Evolutionary conservation across 2,329 filamentous ascomycete species (phyloP).

Genomic region (Alternaria solani): DNA sequence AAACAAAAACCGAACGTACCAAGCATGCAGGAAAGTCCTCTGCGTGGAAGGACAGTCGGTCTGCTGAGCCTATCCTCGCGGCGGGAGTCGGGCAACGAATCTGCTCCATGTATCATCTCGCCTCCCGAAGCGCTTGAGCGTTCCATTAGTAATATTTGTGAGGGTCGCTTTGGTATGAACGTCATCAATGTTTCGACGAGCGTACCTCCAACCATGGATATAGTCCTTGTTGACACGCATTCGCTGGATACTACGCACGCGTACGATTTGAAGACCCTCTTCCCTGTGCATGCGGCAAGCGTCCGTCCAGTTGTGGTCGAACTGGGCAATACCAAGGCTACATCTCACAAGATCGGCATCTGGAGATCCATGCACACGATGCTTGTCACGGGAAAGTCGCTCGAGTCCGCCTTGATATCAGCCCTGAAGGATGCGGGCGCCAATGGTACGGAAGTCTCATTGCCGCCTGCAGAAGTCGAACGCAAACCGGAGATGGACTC

Average conservation of each 20-base stretch:
- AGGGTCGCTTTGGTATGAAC: slow-evolving; percentile 9
- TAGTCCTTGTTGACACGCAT: slow-evolving; percentile 14
- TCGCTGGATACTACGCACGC: neutral
- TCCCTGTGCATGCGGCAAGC: slow-evolving; percentile 1
- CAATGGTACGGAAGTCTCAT: neutral
- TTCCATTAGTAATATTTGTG: slow-evolving; percentile 14
- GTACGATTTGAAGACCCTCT: neutral
- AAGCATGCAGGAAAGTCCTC: neutral
- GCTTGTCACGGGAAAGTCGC: slow-evolving; percentile 6
- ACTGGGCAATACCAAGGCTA: neutral
- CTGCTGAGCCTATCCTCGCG: slow-evolving; percentile 5
- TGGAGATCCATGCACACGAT: slow-evolving; percentile 2
- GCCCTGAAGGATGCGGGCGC: slow-evolving; percentile 1
- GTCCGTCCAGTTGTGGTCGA: neutral
- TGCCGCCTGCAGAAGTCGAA: neutral
- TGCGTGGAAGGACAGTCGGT: slow-evolving; percentile 6
- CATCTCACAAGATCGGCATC: neutral
- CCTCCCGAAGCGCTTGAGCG: slow-evolving; percentile 4
- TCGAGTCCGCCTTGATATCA: slow-evolving; percentile 3
- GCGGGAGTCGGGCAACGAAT: neutral
- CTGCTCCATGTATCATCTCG: neutral
- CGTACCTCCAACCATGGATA: neutral
- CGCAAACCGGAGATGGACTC: neutral
- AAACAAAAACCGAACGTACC: neutral
- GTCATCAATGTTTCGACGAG: neutral